Base-by-base conservation (phyloP, 1,284 basidiomycete genomes). In the Cerioporus squamosus region DNA sequence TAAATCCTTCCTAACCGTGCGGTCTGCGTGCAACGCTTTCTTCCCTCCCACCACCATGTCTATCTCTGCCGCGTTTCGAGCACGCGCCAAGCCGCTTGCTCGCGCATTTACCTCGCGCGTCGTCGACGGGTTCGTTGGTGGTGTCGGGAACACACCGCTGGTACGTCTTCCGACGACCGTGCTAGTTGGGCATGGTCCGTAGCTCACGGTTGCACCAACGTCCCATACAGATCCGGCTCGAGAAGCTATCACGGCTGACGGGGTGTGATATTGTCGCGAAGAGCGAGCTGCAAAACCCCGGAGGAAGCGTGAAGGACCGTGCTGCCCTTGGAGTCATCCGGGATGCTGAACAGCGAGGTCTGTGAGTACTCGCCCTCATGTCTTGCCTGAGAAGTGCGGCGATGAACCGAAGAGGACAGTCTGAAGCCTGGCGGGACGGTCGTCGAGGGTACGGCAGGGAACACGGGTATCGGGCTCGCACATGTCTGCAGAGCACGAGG, bases 391-490 rank as follows among this genome's bases (percentile, higher is more conserved):
- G 14, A 40, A 29, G 3, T 9, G 5, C 44, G 8, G 23, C 33
- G 12, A 44, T 57, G 47, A n/a, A 47, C 45, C 44, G 44, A 24
- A 40, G 44, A 36, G 36, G 18, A 9, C 65, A 94, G 94, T 71
- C 83, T 99, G 64, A 86, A 89, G 71, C 87, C 94, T 1, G 96
- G 97, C 39, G 97, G 97, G 2, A 98, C 95, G 0, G 89, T 99
- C 57, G 95, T 99, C 12, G 97, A 99, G 77, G 97, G 97, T 2
- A 99, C 97, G 0, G 97, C 97, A 31, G 97, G 97, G n/a, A 99
- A 99, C 79, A 99, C 97, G 6, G 97, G 96, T 51, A 98, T 98
- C 63, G 96, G 96, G 46, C 84, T 98, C 36, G 95, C 96, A 5
- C 95, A 96, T 71, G 94, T 98, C 53, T 98, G 97, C 77, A 82